These are phyloP conservation scores for Camptophora hylomeconis DNA, from an alignment of 2,329 filamentous ascomycete genomes.

Conservation along the genomic window DNA sequence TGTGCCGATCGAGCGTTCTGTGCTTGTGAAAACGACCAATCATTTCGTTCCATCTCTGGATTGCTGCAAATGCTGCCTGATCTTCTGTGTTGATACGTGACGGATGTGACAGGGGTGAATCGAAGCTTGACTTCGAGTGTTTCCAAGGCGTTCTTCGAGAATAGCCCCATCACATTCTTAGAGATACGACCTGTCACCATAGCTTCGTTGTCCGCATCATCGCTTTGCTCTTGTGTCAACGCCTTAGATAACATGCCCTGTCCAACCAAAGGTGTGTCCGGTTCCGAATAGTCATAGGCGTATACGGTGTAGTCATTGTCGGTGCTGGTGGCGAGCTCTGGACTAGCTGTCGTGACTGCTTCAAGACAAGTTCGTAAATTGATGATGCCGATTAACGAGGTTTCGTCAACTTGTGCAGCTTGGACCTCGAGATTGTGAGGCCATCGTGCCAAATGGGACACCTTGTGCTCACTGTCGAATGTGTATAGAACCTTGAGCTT, in stretches of 20 bases:
- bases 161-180: constrained; percentile 71
- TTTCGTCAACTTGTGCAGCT: constrained; percentile 67
- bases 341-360: constrained; percentile 65
- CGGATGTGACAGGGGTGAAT: constrained; percentile 56
- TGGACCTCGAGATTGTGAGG: constrained; percentile 68
- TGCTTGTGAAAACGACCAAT: constrained; percentile 10
- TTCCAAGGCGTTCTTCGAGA: constrained; percentile 67
- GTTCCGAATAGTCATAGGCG: constrained; percentile 91
- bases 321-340: constrained; percentile 64
- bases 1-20: constrained; percentile 23
- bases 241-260: constrained; percentile 90
- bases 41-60: constrained; percentile 11
- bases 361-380: constrained; percentile 79
- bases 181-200: constrained; percentile 83
- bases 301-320: constrained; percentile 90
- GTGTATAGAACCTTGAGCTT: constrained; percentile 91
- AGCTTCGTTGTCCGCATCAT: constrained; percentile 21
- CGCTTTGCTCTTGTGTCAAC: constrained; percentile 38
- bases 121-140: constrained; percentile 88
- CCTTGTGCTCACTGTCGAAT: constrained; percentile 78
- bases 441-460: constrained; percentile 79
- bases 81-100: constrained; percentile 9
- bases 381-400: constrained; percentile 69
- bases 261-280: constrained; percentile 81
- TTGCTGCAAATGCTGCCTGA: constrained; percentile 16